phyloP scores from a whole-genome alignment of 257 asterid species.

The Solanum clarkiae region DNA sequence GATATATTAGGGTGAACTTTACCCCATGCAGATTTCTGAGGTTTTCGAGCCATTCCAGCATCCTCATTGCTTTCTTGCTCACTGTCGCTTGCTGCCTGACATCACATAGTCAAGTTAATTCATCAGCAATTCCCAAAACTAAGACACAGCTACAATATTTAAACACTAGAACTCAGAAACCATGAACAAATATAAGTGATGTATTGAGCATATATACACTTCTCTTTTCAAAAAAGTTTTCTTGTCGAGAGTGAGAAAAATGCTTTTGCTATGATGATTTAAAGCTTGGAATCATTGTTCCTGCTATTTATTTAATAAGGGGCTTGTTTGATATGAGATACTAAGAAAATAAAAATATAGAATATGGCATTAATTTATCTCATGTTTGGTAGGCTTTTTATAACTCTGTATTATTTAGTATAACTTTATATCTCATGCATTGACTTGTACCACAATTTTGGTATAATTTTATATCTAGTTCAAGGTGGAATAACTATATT shows the following conservation, averaged over 20 bases:
- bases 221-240: background rate
- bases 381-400: background rate
- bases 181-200: background rate
- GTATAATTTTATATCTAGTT: background rate
- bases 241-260: background rate
- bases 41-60: constrained; percentile 60
- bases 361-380: background rate
- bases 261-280: background rate
- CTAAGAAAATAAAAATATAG: background rate
- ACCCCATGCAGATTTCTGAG: constrained; percentile 67
- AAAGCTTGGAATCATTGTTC: background rate
- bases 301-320: background rate
- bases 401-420: background rate
- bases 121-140: background rate
- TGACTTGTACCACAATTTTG: background rate
- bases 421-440: background rate
- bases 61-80: constrained; percentile 87
- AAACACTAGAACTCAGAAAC: background rate
- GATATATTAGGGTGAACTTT: constrained; percentile 47
- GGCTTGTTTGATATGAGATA: background rate
- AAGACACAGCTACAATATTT: background rate
- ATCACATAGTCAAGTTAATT: constrained; percentile 16
- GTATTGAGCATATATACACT: background rate
- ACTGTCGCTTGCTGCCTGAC: constrained; percentile 78
- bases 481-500: background rate